Conservation (phyloP, 148 eudicot species). For the Arctostaphylos glauca region DNA sequence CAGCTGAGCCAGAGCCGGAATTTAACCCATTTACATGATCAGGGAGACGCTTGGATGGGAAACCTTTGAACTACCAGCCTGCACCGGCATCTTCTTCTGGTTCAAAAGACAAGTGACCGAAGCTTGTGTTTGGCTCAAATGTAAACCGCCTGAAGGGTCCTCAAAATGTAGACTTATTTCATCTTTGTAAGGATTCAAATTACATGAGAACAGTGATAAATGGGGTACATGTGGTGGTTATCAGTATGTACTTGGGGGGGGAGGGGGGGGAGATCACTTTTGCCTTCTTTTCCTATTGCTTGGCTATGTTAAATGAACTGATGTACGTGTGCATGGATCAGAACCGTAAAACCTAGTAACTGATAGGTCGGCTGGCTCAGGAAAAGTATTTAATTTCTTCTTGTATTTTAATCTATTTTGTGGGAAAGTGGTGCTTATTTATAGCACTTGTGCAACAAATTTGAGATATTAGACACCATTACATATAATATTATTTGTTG, state of each 20-base stretch:
- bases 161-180: slow-evolving; percentile 45
- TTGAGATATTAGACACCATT: too few species aligned
- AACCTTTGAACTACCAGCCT: slow-evolving; percentile 47
- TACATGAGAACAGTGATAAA: neutral
- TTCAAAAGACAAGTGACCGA: slow-evolving; percentile 56
- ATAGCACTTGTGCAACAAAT: neutral
- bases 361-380: neutral
- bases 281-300: neutral
- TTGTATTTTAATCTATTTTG: neutral
- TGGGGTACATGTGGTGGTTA: neutral
- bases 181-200: neutral
- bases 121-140: slow-evolving; percentile 85
- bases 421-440: neutral
- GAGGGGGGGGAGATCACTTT: too few species aligned
- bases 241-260: too few species aligned
- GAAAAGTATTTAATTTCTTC: neutral
- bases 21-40: slow-evolving; percentile 77
- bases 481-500: neutral
- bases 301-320: neutral
- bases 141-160: slow-evolving; percentile 38
- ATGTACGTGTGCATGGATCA: neutral
- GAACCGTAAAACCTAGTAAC: too few species aligned
- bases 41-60: slow-evolving; percentile 80
- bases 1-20: slow-evolving; percentile 65
- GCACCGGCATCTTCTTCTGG: slow-evolving; percentile 43